Percentiles rank a stretch among this genome's conserved stretches.
Conservation (phyloP, 1,284 basidiomycete species). For the Sanguinoderma infundibulare region DNA sequence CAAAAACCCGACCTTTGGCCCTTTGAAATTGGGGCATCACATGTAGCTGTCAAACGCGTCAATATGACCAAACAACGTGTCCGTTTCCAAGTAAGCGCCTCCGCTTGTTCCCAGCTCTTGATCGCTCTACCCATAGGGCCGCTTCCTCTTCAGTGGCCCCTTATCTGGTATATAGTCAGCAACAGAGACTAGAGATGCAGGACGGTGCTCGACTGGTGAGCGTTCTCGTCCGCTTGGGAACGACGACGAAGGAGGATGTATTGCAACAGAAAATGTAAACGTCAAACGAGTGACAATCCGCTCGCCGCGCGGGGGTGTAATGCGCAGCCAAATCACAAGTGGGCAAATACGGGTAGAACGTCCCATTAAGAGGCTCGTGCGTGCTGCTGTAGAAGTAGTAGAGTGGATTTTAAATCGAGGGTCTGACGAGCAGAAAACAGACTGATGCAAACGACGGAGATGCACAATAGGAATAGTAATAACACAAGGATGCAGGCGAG, state of each 20-base stretch:
- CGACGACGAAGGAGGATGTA: constrained; percentile 3
- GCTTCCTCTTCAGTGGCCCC: no score
- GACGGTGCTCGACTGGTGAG: neutral
- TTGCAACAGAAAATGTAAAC: neutral
- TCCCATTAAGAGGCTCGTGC: neutral
- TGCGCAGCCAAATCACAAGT: constrained; percentile 8
- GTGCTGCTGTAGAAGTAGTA: constrained; percentile 2
- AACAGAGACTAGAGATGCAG: no score
- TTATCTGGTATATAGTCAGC: no score
- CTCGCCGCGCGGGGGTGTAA: constrained; percentile 10
- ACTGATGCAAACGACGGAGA: neutral
- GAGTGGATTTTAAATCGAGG: neutral
- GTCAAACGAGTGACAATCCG: constrained; percentile 3
- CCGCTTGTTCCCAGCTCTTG: no score
- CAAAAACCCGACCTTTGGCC: no score
- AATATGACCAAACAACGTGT: no score
- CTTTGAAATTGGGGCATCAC: no score
- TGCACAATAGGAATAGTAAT: constrained; percentile 21
- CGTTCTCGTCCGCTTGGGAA: no score
- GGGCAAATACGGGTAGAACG: constrained; percentile 13
- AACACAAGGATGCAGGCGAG: constrained; percentile 28
- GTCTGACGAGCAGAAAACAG: neutral
- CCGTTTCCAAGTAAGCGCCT: no score
- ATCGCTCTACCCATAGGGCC: no score
- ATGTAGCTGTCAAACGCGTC: no score